Conservation (phyloP, 495 filamentous ascomycete genomes). For the Penicillium bialowiezense region DNA sequence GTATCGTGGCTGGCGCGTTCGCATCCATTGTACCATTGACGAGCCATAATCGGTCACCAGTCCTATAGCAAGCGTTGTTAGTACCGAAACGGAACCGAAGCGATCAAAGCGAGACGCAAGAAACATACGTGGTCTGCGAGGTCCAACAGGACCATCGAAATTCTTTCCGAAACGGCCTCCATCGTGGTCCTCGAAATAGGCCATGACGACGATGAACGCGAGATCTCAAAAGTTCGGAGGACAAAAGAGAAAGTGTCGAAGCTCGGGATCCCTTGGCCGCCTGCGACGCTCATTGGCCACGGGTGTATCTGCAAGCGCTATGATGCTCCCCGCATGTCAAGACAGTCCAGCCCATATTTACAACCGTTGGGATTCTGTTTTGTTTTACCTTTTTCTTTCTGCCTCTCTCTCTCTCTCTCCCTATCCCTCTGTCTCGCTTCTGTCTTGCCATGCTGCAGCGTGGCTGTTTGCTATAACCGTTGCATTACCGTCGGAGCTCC, state of each 20-base stretch:
- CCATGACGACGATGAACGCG: slow-evolving; percentile 26
- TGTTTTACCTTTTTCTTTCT: not conserved
- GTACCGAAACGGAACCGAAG: not conserved
- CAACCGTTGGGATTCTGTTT: not conserved
- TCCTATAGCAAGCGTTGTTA: slow-evolving; percentile 22
- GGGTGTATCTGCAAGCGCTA: slow-evolving; percentile 9
- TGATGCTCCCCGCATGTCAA: slow-evolving; percentile 13
- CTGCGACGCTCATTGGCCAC: slow-evolving; percentile 21
- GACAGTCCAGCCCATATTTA: not conserved
- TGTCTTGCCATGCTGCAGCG: not conserved
- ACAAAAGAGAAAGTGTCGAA: slow-evolving; percentile 11
- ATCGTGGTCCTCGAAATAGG: slow-evolving; percentile 44
- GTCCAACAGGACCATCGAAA: slow-evolving; percentile 37
- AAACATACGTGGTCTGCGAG: slow-evolving; percentile 44
- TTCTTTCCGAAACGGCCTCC: slow-evolving; percentile 34
- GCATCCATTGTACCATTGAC: slow-evolving; percentile 91
- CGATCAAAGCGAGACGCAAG: not conserved
- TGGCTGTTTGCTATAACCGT: not conserved
- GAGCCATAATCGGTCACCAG: slow-evolving; percentile 95
- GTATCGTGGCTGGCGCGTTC: slow-evolving; percentile 73
- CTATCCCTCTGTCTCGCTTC: not conserved
- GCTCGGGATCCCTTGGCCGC: slow-evolving; percentile 13
- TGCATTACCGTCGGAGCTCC: not conserved
- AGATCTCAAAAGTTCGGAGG: not conserved
- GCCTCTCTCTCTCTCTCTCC: not conserved